These are phyloP conservation scores for Chalaropsis ovoidea DNA, from an alignment of 2,329 filamentous ascomycete species.

Conservation along the genomic window DNA sequence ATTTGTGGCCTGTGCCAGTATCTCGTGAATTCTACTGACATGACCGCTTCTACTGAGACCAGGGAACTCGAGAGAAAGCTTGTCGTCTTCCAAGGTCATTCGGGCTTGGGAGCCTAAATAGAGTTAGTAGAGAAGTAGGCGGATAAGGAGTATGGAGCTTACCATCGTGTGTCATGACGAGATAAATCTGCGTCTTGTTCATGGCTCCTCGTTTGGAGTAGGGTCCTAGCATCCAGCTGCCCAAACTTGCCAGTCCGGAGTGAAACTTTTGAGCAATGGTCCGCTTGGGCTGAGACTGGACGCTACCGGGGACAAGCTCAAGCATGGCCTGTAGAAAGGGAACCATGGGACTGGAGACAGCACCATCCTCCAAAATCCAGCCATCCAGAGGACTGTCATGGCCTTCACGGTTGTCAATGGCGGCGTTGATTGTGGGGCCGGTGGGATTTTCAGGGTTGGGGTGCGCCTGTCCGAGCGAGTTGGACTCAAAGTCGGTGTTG, in stretches of 20 bases:
- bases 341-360: conserved; percentile 48
- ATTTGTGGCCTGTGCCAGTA: conserved; percentile 46
- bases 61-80: conserved; percentile 49
- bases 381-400: conserved; percentile 48
- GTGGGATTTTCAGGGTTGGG: conserved; percentile 44
- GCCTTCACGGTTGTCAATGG: conserved; percentile 49
- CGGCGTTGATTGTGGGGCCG: conserved; percentile 52
- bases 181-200: conserved; percentile 51
- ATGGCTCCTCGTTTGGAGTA: conserved; percentile 47
- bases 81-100: conserved; percentile 49
- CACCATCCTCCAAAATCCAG: conserved; percentile 55
- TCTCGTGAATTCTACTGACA: conserved; percentile 42
- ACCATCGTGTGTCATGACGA: conserved; percentile 58
- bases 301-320: conserved; percentile 43
- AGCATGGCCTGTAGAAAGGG: conserved; percentile 48
- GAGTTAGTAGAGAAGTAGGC: background rate
- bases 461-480: conserved; percentile 44
- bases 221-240: conserved; percentile 49
- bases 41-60: conserved; percentile 49
- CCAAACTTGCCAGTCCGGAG: conserved; percentile 40
- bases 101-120: conserved; percentile 46
- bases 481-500: conserved; percentile 48
- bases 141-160: conserved; percentile 27
- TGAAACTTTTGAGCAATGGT: conserved; percentile 37
- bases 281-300: conserved; percentile 33